Evolutionary conservation across 2,329 filamentous ascomycete genomes (phyloP), one percentile per base, ranked within the genome.

Genomic region (Xylaria sp.): DNA sequence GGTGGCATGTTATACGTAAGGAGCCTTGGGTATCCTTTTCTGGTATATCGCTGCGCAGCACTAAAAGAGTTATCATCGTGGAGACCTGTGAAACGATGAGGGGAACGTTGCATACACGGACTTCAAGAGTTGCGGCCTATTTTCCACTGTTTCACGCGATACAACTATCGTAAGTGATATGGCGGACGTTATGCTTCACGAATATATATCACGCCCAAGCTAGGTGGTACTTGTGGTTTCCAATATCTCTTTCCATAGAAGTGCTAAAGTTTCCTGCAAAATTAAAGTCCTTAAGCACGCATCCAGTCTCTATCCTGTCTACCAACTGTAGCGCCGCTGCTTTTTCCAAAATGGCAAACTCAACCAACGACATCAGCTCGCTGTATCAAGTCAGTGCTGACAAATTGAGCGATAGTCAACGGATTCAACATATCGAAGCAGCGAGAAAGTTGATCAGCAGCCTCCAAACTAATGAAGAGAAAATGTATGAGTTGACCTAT

Each of bases 381-480:
- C 20, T 48, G 57, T 9, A 59, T 59, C 57, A 59, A 42, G 9
- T 59, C 38, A 23, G 23, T 23, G 23, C 23, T 23, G 23, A 23
- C 23, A 59, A 59, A 33, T 20, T 62, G 46, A 61, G 63, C 23
- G 68, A 75, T 23, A 31, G 11, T 6, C 66, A 71, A 31, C 68
- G 73, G 36, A 61, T 74, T 28, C 44, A 65, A 15, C 42, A 70
- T 26, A 63, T 75, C 54, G 63, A 66, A 26, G 64, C 64, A 11
- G 73, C 73, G 10, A 68, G 68, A 10, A 69, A 67, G 28, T 61
- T 76, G 10, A 51, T 74, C 28, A 65, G 67, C 11, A 67, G 73
- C 1, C 28, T 76, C n/a, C 68, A 76, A 65, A 72, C 71, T 5
- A 65, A 69, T 1, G 68, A 73, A 23, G 74, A 76, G 56, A 72